Conservation (phyloP, 1,284 basidiomycete genomes). For the Polyporus tsugae region DNA sequence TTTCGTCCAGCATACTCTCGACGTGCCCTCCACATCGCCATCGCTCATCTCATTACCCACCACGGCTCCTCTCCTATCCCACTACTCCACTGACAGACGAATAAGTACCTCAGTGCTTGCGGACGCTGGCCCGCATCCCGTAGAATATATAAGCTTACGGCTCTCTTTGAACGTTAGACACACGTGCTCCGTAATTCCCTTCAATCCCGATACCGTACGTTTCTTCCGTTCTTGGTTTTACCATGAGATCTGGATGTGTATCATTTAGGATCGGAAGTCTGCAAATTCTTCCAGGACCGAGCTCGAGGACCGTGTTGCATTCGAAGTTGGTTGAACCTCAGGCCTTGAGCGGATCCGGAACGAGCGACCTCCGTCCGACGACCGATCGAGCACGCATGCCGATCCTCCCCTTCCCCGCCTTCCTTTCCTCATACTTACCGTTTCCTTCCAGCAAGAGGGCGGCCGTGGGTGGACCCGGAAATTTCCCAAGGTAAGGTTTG, state of each 20-base stretch:
- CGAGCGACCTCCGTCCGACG: too few relatives aligned
- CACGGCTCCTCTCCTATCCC: background rate
- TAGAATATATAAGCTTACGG: background rate
- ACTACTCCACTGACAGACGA: background rate
- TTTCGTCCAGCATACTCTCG: background rate
- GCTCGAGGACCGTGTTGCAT: too few relatives aligned
- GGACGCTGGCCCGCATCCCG: background rate
- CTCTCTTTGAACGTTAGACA: background rate
- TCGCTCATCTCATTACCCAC: background rate
- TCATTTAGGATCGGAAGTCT: too few relatives aligned
- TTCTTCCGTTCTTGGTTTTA: background rate
- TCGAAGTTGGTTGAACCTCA: too few relatives aligned
- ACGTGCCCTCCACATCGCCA: background rate
- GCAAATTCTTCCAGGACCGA: too few relatives aligned
- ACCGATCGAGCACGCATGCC: too few relatives aligned
- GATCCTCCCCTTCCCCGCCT: too few relatives aligned
- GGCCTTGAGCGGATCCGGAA: too few relatives aligned
- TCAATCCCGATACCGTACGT: background rate
- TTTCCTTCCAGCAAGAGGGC: too few relatives aligned
- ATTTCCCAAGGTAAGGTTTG: too few relatives aligned
- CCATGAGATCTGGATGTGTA: background rate
- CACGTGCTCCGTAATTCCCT: background rate
- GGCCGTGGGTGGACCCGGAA: too few relatives aligned
- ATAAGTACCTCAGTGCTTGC: background rate
- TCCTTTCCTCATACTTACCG: too few relatives aligned